Evolutionary conservation across 192 early-diverging fungal species (phyloP).

Genomic region (Coemansia sp.): DNA sequence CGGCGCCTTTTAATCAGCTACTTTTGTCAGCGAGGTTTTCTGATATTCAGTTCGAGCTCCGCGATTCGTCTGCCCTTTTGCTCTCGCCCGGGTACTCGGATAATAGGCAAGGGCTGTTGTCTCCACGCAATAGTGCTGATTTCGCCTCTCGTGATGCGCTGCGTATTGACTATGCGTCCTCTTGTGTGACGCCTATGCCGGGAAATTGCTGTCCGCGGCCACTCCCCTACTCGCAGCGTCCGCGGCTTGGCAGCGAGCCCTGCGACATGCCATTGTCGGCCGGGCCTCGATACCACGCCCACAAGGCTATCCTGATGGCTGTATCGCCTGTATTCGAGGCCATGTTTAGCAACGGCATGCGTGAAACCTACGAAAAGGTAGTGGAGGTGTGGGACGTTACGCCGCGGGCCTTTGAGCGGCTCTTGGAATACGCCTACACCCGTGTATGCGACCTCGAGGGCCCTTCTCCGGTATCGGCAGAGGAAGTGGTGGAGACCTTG

Average conservation of each 20-base stretch:
- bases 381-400: conserved; percentile 53
- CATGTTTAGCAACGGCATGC: conserved; percentile 61
- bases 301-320: conserved; percentile 54
- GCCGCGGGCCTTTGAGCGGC: conserved; percentile 49
- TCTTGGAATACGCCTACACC: conserved; percentile 51
- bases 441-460: conserved; percentile 32
- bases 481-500: conserved; percentile 48
- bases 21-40: conserved; percentile 47
- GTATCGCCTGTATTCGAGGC: conserved; percentile 56
- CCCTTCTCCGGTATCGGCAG: conserved; percentile 22
- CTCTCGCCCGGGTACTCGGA: conserved; percentile 32
- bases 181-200: conserved; percentile 47
- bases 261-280: background rate
- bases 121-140: conserved; percentile 31
- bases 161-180: conserved; percentile 19
- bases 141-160: conserved; percentile 23
- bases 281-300: conserved; percentile 50
- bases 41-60: conserved; percentile 50
- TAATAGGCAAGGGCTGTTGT: conserved; percentile 6
- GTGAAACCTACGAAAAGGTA: conserved; percentile 50
- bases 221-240: conserved; percentile 30
- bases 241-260: conserved; percentile 10
- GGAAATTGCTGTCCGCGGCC: conserved; percentile 32
- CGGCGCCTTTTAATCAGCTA: conserved; percentile 50
- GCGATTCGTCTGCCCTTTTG: conserved; percentile 35